phyloP scores from a whole-genome alignment of 2,329 filamentous ascomycete genomes.

The Ophiostoma quercus region DNA sequence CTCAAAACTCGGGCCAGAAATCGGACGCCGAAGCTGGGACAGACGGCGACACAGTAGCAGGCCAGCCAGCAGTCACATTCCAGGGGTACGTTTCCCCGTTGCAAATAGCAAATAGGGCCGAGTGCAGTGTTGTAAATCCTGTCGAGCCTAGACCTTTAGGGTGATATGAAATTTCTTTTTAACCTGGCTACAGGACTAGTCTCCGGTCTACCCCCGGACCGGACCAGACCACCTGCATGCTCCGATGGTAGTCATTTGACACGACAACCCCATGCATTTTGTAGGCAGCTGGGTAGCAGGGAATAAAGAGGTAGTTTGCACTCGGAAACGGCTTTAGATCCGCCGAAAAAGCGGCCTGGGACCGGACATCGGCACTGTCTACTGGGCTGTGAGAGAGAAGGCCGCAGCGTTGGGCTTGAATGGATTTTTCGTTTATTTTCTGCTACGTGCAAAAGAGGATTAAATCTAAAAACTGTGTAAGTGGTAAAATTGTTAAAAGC shows the following conservation, averaged over 20 bases:
- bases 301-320: neutral
- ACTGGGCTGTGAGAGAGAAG: neutral
- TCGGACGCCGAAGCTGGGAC: neutral
- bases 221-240: conserved; percentile 4
- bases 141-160: neutral
- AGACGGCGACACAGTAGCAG: neutral
- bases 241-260: neutral
- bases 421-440: neutral
- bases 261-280: neutral
- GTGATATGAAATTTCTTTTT: neutral
- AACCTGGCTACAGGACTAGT: conserved; percentile 1
- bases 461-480: neutral
- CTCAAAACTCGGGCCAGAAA: neutral
- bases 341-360: neutral
- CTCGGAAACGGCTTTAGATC: neutral
- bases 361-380: neutral
- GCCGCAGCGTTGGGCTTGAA: neutral
- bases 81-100: neutral
- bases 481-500: neutral
- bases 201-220: conserved; percentile 8
- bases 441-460: neutral
- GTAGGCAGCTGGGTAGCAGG: neutral
- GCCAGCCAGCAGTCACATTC: neutral
- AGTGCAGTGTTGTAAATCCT: neutral
- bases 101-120: neutral